Evolutionary conservation across 257 asterid species (phyloP).

Genomic region (Ilex asprella): DNA sequence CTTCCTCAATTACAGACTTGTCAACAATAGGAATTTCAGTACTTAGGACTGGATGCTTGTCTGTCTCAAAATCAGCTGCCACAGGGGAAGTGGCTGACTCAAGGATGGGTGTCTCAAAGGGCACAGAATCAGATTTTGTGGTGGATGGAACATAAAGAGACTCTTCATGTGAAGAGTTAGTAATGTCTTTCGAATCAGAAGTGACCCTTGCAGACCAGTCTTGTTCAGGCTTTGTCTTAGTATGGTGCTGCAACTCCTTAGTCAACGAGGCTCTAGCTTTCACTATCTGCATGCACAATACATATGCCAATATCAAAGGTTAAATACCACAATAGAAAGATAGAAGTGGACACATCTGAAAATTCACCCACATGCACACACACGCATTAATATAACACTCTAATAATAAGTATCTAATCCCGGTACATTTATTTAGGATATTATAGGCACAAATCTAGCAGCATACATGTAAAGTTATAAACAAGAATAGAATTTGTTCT

Average conservation of each 20-base stretch:
- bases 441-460: too few species aligned
- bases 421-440: too few species aligned
- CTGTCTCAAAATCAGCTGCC: constrained; percentile 24
- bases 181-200: constrained; percentile 28
- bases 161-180: constrained; percentile 33
- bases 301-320: background rate
- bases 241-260: constrained; percentile 39
- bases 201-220: constrained; percentile 24
- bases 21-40: constrained; percentile 31
- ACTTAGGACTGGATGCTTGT: constrained; percentile 30
- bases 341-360: background rate
- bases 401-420: too few species aligned
- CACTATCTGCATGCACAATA: constrained; percentile 41
- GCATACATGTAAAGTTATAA: too few species aligned
- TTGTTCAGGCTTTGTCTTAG: constrained; percentile 19
- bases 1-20: constrained; percentile 26
- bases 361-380: background rate
- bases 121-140: constrained; percentile 14
- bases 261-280: constrained; percentile 66
- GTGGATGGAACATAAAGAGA: constrained; percentile 43
- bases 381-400: too few species aligned
- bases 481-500: too few species aligned
- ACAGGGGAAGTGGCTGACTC: constrained; percentile 22
- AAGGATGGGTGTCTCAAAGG: constrained; percentile 16
- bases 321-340: background rate